Evolutionary conservation across 768 basidiomycete genomes (phyloP).

Genomic region (Lactarius trivialis): DNA sequence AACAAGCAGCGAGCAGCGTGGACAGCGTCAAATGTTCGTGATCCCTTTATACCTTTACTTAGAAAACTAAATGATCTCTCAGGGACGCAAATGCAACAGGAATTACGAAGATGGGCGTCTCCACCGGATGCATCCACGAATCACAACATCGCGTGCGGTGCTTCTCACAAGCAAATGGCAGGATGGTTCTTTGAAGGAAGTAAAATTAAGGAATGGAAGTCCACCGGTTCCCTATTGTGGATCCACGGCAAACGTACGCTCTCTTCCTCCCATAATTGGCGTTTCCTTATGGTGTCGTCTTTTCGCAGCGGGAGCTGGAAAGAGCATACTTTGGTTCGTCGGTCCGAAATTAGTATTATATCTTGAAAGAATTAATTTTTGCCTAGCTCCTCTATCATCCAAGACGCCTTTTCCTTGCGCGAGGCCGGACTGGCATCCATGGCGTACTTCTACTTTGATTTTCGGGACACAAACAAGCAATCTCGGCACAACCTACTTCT

Average conservation of each 20-base stretch:
- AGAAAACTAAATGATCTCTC: background rate
- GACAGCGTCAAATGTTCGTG: background rate
- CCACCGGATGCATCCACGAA: slow-evolving; percentile 1
- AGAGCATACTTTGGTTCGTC: background rate
- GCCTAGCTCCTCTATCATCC: background rate
- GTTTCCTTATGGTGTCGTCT: background rate
- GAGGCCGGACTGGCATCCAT: no score
- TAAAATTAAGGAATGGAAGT: background rate
- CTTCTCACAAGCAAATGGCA: background rate
- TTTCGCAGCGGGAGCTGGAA: background rate
- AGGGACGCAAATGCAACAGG: background rate
- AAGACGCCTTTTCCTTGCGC: no score
- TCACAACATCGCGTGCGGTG: background rate
- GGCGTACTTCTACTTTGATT: no score
- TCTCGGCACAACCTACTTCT: no score
- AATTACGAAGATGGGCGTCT: background rate
- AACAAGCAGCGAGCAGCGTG: background rate
- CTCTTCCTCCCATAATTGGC: background rate
- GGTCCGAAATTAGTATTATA: background rate
- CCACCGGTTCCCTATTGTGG: background rate
- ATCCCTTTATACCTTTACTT: background rate
- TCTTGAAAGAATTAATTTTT: background rate
- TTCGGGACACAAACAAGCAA: no score
- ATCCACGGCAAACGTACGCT: background rate
- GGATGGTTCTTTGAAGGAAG: background rate